Evolutionary conservation across 805 yeast genomes (phyloP).

Genomic region (Yueomyces sp.): DNA sequence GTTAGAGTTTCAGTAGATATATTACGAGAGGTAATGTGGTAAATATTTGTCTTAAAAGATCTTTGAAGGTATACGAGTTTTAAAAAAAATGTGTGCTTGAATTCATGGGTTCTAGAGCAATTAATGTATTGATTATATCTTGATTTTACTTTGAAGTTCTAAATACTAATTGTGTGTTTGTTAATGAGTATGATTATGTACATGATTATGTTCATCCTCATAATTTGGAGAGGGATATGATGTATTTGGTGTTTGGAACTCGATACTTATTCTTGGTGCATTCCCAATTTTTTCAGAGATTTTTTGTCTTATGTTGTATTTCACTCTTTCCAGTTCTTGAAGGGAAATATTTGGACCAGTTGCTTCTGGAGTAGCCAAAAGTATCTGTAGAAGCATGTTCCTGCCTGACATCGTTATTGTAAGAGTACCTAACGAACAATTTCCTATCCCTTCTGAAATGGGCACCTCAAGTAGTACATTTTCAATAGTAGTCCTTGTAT

Average conservation of each 20-base stretch:
- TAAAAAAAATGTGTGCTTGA: too few species aligned
- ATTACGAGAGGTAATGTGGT: too few species aligned
- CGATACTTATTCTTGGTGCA: background rate
- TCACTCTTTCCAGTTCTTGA: background rate
- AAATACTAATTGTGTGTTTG: too few species aligned
- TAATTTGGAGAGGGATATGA: background rate
- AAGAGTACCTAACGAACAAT: background rate
- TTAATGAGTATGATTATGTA: background rate
- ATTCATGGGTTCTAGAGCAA: too few species aligned
- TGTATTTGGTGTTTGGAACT: background rate
- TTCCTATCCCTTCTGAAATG: background rate
- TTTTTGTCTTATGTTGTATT: background rate
- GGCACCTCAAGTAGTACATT: conserved; percentile 8
- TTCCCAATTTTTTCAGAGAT: background rate
- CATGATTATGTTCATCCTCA: background rate
- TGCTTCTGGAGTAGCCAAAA: background rate
- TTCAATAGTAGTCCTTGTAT: conserved; percentile 27
- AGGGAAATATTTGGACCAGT: background rate
- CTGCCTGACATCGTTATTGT: background rate
- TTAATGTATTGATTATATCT: too few species aligned
- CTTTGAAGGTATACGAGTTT: too few species aligned
- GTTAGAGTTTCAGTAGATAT: too few species aligned
- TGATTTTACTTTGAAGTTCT: too few species aligned
- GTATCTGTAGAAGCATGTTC: background rate
- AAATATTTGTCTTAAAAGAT: too few species aligned